Conservation (phyloP, 305 asterid species). For the Plantago lanceolata region DNA sequence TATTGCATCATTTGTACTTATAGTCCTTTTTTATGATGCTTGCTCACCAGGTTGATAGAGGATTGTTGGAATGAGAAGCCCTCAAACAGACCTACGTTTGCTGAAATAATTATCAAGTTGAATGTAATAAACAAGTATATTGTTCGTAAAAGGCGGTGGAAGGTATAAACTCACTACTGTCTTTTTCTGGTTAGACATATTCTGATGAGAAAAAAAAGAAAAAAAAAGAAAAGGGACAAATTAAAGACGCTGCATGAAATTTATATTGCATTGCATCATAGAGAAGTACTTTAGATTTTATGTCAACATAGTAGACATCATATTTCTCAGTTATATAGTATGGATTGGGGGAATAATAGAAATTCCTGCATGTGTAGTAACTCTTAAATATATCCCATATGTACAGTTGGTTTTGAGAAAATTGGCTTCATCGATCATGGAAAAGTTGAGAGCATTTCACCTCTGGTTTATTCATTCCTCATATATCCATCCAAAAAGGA, state of each 20-base stretch:
- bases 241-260: neutral
- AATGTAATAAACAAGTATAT: conserved; percentile 42
- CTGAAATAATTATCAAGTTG: conserved; percentile 50
- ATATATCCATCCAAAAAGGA: neutral
- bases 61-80: conserved; percentile 64
- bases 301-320: neutral
- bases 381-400: too few relatives aligned
- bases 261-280: conserved; percentile 8
- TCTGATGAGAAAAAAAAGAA: neutral
- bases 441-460: neutral
- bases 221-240: too few relatives aligned
- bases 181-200: conserved; percentile 3
- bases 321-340: neutral
- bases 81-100: conserved; percentile 54
- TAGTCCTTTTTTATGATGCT: conserved; percentile 17
- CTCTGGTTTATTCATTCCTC: neutral
- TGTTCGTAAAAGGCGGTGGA: conserved; percentile 54
- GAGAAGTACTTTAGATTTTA: conserved; percentile 8
- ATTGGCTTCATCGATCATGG: neutral
- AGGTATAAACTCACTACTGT: conserved; percentile 36
- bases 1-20: neutral
- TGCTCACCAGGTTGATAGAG: conserved; percentile 61
- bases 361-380: too few relatives aligned
- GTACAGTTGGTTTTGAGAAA: neutral
- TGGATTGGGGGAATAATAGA: neutral